These are phyloP conservation scores for Viridothelium virens DNA, from an alignment of 495 filamentous ascomycete species.

Conservation along the genomic window DNA sequence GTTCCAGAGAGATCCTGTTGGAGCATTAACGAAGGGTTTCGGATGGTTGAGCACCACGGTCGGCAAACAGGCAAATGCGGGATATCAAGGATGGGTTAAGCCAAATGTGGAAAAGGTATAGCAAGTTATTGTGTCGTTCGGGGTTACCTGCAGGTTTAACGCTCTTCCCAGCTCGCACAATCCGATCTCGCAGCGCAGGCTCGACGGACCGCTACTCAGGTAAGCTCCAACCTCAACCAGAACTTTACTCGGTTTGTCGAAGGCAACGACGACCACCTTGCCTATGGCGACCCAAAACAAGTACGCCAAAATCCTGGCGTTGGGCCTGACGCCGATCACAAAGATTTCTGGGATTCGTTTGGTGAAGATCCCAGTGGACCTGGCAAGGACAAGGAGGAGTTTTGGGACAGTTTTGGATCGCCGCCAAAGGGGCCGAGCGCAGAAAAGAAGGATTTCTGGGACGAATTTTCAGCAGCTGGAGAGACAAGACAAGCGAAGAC, in stretches of 20 bases:
- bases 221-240: slow-evolving; percentile 56
- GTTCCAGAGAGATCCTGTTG: slow-evolving; percentile 83
- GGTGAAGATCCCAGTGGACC: slow-evolving; percentile 4
- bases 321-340: not conserved
- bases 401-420: slow-evolving; percentile 44
- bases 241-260: slow-evolving; percentile 81
- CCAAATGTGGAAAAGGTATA: slow-evolving; percentile 79
- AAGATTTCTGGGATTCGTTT: slow-evolving; percentile 4
- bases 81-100: slow-evolving; percentile 83
- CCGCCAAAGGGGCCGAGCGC: slow-evolving; percentile 29
- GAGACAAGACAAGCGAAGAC: slow-evolving; percentile 17
- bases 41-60: slow-evolving; percentile 88
- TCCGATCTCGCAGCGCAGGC: slow-evolving; percentile 85
- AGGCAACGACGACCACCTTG: slow-evolving; percentile 38
- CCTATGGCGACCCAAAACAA: not conserved
- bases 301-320: not conserved
- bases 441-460: slow-evolving; percentile 56
- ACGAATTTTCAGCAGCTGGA: slow-evolving; percentile 47
- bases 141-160: not conserved
- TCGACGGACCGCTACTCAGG: slow-evolving; percentile 55
- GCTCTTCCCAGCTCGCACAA: slow-evolving; percentile 56
- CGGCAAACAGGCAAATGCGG: slow-evolving; percentile 75
- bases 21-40: slow-evolving; percentile 80
- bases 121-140: slow-evolving; percentile 12
- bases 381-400: slow-evolving; percentile 68